A percentile compares a stretch with the other conserved stretches of the same genome.
These are phyloP conservation scores for Venturia asperata DNA, from an alignment of 2,329 filamentous ascomycete species.

Conservation along the genomic window DNA sequence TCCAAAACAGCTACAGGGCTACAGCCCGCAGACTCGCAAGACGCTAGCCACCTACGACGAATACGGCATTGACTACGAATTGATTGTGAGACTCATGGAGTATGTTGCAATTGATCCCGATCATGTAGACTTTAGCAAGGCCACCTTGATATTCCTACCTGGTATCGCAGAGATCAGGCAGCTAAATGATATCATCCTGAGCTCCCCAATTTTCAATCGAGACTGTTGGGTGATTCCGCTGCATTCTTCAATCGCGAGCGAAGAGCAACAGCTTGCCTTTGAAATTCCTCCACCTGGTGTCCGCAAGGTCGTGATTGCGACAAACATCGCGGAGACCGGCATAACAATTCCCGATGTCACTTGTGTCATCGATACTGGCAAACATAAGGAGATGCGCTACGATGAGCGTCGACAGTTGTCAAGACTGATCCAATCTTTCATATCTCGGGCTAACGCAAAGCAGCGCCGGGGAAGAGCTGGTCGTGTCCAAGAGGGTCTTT, in stretches of 20 bases:
- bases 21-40: constrained; percentile 68
- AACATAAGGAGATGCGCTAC: constrained; percentile 95
- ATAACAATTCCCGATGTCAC: constrained; percentile 98
- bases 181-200: constrained; percentile 75
- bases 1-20: constrained; percentile 59
- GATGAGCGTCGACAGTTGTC: constrained; percentile 90
- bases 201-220: constrained; percentile 65
- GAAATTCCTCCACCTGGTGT: constrained; percentile 71
- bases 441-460: constrained; percentile 91
- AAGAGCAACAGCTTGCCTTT: constrained; percentile 94
- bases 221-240: constrained; percentile 83
- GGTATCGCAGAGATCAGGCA: constrained; percentile 89
- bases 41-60: constrained; percentile 76
- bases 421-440: constrained; percentile 85
- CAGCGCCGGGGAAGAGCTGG: constrained; percentile 90
- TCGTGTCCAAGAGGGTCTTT: constrained; percentile 88
- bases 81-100: constrained; percentile 72
- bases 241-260: constrained; percentile 90
- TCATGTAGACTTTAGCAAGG: constrained; percentile 70
- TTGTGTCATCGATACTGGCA: constrained; percentile 92
- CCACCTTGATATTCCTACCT: constrained; percentile 88
- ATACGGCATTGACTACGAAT: constrained; percentile 81
- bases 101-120: constrained; percentile 64
- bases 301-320: constrained; percentile 91
- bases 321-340: constrained; percentile 96